These are phyloP conservation scores for Lachancea mirantina DNA, from an alignment of 805 yeast species.

Conservation along the genomic window DNA sequence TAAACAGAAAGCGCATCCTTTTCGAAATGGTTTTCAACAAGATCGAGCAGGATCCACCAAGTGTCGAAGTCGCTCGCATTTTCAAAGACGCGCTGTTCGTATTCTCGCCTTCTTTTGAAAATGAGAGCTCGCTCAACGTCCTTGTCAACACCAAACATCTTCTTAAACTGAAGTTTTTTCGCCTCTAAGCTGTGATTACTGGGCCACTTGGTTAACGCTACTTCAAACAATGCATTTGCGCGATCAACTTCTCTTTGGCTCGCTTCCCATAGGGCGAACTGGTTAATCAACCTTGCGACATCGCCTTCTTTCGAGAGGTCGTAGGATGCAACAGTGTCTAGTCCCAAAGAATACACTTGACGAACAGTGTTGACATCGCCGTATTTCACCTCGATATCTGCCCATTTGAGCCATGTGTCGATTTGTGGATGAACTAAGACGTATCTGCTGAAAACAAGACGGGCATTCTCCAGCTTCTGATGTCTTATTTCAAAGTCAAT, in stretches of 20 bases:
- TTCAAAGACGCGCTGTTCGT: slow-evolving; percentile 40
- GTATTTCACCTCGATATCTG: slow-evolving; percentile 54
- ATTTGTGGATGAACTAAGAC: slow-evolving; percentile 45
- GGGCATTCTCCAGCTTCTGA: slow-evolving; percentile 46
- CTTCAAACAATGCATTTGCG: slow-evolving; percentile 48
- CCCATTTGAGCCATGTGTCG: slow-evolving; percentile 70
- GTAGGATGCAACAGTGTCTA: slow-evolving; percentile 42
- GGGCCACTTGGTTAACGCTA: slow-evolving; percentile 43
- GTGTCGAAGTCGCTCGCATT: slow-evolving; percentile 59
- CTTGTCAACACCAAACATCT: slow-evolving; percentile 49
- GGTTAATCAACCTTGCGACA: slow-evolving; percentile 34
- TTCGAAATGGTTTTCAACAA: slow-evolving; percentile 37
- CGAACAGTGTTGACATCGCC: slow-evolving; percentile 45
- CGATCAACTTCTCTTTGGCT: slow-evolving; percentile 54
- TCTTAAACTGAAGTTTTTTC: slow-evolving; percentile 52
- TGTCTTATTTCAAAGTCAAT: slow-evolving; percentile 67
- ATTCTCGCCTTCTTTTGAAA: slow-evolving; percentile 47
- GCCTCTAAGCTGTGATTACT: slow-evolving; percentile 33
- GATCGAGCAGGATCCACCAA: slow-evolving; percentile 72
- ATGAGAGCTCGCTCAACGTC: slow-evolving; percentile 48
- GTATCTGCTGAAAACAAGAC: slow-evolving; percentile 52
- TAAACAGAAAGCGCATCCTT: slow-evolving; percentile 10
- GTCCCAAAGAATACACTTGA: slow-evolving; percentile 58
- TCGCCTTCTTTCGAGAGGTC: slow-evolving; percentile 27
- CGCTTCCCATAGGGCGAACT: slow-evolving; percentile 66